These are phyloP conservation scores for Glomus cerebriforme DNA, from an alignment of 192 early-diverging fungal genomes.

Conservation along the genomic window DNA sequence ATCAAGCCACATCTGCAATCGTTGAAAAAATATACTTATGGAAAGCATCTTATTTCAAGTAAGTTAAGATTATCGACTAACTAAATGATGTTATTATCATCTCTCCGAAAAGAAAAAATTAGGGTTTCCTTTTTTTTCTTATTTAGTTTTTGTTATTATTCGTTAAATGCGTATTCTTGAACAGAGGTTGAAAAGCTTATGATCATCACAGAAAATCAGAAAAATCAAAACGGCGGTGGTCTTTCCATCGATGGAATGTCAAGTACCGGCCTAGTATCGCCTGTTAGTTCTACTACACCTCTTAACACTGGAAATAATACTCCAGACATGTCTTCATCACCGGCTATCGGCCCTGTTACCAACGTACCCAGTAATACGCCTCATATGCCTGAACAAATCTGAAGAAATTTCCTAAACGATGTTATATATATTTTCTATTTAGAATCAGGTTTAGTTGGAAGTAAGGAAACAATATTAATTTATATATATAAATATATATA, in stretches of 20 bases:
- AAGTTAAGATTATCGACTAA: constrained; percentile 29
- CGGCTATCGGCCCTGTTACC: not conserved
- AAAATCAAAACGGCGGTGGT: constrained; percentile 11
- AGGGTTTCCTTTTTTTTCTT: not conserved
- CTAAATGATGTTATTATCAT: not conserved
- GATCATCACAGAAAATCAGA: constrained; percentile 31
- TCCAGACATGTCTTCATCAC: constrained; percentile 6
- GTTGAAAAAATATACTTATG: constrained; percentile 97
- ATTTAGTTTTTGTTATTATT: not conserved
- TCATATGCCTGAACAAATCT: not conserved
- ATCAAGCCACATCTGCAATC: constrained; percentile 91
- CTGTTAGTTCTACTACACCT: not conserved
- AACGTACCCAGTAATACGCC: not conserved
- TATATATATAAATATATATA: not conserved
- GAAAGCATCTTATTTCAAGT: constrained; percentile 90
- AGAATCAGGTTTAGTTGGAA: not conserved
- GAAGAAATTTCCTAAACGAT: not conserved
- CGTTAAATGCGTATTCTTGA: not conserved
- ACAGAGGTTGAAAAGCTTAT: constrained; percentile 35
- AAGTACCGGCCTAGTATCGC: not conserved
- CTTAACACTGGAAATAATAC: constrained; percentile 17
- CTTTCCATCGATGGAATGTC: not conserved
- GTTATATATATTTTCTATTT: constrained; percentile 20
- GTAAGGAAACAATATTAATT: not conserved
- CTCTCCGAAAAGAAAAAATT: not conserved